A percentile compares a stretch with the other conserved stretches of the same genome.
Conservation (phyloP, 1,139 yeast species). For the Spencermartinsiella ligniputridi region DNA sequence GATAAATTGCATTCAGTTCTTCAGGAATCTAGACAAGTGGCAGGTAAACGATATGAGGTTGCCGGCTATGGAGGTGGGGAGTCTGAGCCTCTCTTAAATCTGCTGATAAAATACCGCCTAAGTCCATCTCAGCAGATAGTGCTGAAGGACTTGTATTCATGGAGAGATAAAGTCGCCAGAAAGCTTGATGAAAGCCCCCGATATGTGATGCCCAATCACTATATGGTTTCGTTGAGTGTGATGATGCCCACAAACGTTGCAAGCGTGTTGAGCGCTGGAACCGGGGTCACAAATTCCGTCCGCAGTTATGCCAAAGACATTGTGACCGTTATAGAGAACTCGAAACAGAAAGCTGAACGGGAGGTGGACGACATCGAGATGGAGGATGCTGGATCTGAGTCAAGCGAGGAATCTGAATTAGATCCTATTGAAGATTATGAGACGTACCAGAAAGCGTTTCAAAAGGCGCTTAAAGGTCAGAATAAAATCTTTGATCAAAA, state of each 20-base stretch:
- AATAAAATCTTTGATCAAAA: conserved; percentile 13
- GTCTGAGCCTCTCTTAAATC: conserved; percentile 10
- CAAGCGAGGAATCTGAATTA: conserved; percentile 19
- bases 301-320: conserved; percentile 54
- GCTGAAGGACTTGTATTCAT: conserved; percentile 59
- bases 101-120: conserved; percentile 65
- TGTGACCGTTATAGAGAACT: conserved; percentile 45
- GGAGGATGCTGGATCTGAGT: conserved; percentile 7
- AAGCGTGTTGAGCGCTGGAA: conserved; percentile 53
- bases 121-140: conserved; percentile 52
- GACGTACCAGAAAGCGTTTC: conserved; percentile 18
- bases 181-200: conserved; percentile 78
- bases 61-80: conserved; percentile 34
- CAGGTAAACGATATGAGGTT: conserved; percentile 70
- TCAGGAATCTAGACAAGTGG: conserved; percentile 73
- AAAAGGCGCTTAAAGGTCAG: conserved; percentile 18
- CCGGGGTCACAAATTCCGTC: conserved; percentile 51
- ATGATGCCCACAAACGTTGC: conserved; percentile 53
- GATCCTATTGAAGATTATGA: conserved; percentile 19
- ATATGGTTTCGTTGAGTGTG: conserved; percentile 59
- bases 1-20: conserved; percentile 60
- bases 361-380: conserved; percentile 12
- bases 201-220: conserved; percentile 78
- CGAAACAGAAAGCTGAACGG: conserved; percentile 19
- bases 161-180: conserved; percentile 82